Percentiles rank a stretch among this genome's conserved stretches.
These are phyloP conservation scores for Chlorella sp. DNA, from an alignment of 139 green algal species.

Conservation along the genomic window DNA sequence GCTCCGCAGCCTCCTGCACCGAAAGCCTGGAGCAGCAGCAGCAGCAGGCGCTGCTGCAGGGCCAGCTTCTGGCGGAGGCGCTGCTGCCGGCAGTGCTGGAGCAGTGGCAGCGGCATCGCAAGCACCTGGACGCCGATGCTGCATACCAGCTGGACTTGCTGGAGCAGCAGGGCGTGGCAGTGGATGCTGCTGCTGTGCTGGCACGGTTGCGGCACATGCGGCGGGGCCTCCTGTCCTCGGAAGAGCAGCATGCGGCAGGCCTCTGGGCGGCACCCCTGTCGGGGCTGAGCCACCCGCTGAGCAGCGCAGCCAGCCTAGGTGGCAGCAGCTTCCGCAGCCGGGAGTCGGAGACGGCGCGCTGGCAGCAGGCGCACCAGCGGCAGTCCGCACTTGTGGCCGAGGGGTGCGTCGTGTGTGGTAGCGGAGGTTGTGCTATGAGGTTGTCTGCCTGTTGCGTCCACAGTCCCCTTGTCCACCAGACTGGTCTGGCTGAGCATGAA, in stretches of 20 bases:
- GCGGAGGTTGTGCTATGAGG: neutral
- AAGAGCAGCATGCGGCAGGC: neutral
- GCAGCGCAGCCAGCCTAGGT: slow-evolving; percentile 3
- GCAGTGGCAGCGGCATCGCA: neutral
- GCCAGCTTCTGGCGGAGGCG: neutral
- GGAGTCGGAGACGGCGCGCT: slow-evolving; percentile 5
- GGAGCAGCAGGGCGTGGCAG: neutral
- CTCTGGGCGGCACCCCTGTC: too few relatives aligned
- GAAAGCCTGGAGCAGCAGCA: neutral
- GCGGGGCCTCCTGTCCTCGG: neutral
- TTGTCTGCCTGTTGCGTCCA: neutral
- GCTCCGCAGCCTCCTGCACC: too few relatives aligned
- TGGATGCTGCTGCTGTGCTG: slow-evolving; percentile 21
- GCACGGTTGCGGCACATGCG: slow-evolving; percentile 2
- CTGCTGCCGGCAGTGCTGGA: slow-evolving; percentile 29
- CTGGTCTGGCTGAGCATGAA: too few relatives aligned
- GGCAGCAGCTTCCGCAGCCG: slow-evolving; percentile 15
- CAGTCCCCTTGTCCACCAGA: too few relatives aligned
- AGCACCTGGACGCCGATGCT: neutral
- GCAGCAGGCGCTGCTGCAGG: neutral
- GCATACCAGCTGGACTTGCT: neutral
- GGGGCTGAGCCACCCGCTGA: neutral
- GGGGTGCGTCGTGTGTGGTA: neutral
- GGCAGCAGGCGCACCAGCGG: slow-evolving; percentile 6
- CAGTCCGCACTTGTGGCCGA: neutral